phyloP scores from a whole-genome alignment of 805 yeast genomes.

The Hanseniaspora mollemarum region DNA sequence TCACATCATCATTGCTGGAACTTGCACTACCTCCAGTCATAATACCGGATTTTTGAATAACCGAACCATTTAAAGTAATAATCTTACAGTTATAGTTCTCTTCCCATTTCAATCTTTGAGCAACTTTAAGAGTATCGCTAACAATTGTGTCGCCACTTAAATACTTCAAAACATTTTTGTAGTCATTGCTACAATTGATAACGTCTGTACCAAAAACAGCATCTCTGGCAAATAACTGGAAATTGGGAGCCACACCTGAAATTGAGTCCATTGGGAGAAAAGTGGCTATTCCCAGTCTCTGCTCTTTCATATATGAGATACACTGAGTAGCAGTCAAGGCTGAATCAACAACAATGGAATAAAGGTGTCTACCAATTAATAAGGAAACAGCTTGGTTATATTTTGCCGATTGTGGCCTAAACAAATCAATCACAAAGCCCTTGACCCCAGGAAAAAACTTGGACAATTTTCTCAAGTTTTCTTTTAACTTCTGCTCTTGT shows the following conservation, averaged over 20 bases:
- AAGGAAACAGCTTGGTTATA: constrained; percentile 67
- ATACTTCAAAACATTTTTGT: constrained; percentile 68
- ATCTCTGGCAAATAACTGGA: constrained; percentile 21
- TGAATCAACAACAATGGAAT: constrained; percentile 73
- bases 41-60: constrained; percentile 73
- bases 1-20: constrained; percentile 32
- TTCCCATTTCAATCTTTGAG: constrained; percentile 63
- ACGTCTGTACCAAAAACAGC: constrained; percentile 51
- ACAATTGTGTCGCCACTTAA: constrained; percentile 71
- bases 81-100: constrained; percentile 47
- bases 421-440: constrained; percentile 70
- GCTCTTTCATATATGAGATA: constrained; percentile 68
- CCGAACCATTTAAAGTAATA: constrained; percentile 73
- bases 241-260: constrained; percentile 48
- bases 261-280: constrained; percentile 83
- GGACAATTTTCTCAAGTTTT: constrained; percentile 56
- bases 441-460: constrained; percentile 74
- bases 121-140: constrained; percentile 58
- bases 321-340: constrained; percentile 60
- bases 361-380: constrained; percentile 65
- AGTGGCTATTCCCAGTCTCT: constrained; percentile 72
- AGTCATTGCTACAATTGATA: constrained; percentile 51
- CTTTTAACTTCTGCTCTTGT: constrained; percentile 58
- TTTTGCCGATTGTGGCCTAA: constrained; percentile 61
- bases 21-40: constrained; percentile 80